phyloP scores from a whole-genome alignment of 176 grass and related monocot genomes.

The Elaeis guineensis region DNA sequence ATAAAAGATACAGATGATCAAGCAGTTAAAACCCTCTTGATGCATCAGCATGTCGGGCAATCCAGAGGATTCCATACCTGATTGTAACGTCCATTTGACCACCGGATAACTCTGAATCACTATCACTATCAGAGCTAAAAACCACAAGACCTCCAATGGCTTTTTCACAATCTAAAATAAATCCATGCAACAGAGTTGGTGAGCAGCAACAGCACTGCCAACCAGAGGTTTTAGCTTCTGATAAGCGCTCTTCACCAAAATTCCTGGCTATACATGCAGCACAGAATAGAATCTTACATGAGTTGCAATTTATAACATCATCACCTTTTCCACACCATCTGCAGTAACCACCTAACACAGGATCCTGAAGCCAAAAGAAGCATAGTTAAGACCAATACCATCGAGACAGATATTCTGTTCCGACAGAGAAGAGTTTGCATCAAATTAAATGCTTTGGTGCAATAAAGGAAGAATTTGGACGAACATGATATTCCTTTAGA shows the following conservation, averaged over 20 bases:
- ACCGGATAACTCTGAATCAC: constrained; percentile 42
- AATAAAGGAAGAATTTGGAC: no score
- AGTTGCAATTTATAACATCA: constrained; percentile 69
- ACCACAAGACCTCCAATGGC: constrained; percentile 35
- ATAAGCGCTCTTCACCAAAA: constrained; percentile 66
- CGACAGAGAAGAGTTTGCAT: no score
- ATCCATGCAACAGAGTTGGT: constrained; percentile 52
- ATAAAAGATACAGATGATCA: no score
- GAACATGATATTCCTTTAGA: no score
- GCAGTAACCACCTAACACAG: constrained; percentile 62
- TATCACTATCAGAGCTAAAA: constrained; percentile 71
- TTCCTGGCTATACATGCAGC: constrained; percentile 60
- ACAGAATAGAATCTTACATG: constrained; percentile 82
- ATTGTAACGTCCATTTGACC: constrained; percentile 30
- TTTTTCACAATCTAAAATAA: constrained; percentile 75
- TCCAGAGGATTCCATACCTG: constrained; percentile 16
- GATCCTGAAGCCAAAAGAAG: constrained; percentile 1
- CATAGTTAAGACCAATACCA: no score
- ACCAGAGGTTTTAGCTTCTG: constrained; percentile 47
- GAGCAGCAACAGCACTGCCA: constrained; percentile 85
- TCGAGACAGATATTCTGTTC: no score
- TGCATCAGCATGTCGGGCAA: no score
- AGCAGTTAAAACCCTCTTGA: no score
- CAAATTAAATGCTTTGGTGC: no score
- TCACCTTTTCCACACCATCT: constrained; percentile 77